Conservation (phyloP, 495 filamentous ascomycete species). For the Neurospora sp. region DNA sequence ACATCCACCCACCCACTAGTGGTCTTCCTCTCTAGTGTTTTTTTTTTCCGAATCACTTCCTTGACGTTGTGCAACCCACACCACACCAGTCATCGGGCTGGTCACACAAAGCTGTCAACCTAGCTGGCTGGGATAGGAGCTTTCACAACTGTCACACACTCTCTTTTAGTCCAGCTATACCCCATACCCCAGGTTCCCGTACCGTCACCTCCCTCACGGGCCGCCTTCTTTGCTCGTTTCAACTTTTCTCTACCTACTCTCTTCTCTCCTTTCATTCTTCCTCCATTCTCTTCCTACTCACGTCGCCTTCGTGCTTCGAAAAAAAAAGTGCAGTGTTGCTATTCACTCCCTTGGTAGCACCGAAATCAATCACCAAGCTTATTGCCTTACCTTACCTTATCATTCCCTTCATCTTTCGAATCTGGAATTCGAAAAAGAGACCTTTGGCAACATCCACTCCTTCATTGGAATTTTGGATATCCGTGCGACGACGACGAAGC, state of each 20-base stretch:
- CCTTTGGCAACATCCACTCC: not conserved
- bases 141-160: not conserved
- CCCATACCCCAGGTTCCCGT: not conserved
- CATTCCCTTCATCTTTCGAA: not conserved
- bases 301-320: not conserved
- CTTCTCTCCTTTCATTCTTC: not conserved
- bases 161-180: not conserved
- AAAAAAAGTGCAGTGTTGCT: not conserved
- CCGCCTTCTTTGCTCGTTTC: not conserved
- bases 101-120: not conserved
- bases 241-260: not conserved
- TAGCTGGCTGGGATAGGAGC: conserved; percentile 1
- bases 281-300: not conserved
- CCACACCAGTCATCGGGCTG: not conserved
- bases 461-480: no score
- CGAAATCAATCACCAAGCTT: not conserved
- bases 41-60: not conserved
- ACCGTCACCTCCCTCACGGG: not conserved
- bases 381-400: not conserved
- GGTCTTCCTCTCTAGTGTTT: no score
- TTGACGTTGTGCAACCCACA: not conserved
- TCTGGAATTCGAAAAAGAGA: not conserved
- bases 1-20: no score
- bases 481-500: not conserved
- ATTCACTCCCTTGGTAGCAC: not conserved